A percentile compares a stretch with the other conserved stretches of the same genome.
Conservation (phyloP, 192 early-diverging fungal genomes). For the Thoreauomyces humboldtii region DNA sequence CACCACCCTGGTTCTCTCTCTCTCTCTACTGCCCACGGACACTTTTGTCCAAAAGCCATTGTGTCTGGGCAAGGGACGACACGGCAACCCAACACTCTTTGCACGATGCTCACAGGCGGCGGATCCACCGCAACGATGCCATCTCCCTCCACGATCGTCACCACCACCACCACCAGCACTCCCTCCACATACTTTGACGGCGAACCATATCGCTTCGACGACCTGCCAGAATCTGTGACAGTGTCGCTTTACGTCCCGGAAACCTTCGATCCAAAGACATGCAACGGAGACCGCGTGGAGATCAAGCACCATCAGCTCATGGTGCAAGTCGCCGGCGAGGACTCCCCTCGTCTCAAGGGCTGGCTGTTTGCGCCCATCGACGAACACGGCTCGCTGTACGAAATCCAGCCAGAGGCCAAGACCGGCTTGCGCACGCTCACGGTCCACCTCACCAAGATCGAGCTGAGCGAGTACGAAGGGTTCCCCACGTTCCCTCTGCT, state of each 20-base stretch:
- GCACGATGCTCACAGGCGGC: too few species aligned
- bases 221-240: conserved; percentile 1
- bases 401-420: conserved; percentile 8
- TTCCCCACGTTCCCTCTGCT: conserved; percentile 12
- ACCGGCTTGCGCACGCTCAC: conserved; percentile 14
- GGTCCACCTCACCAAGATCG: conserved; percentile 25
- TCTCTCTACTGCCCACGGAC: too few species aligned
- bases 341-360: conserved; percentile 15
- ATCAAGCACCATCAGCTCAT: conserved; percentile 7
- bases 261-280: conserved; percentile 5
- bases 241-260: conserved; percentile 10
- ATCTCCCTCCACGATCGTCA: too few species aligned
- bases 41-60: too few species aligned
- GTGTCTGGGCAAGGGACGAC: too few species aligned
- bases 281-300: conserved; percentile 19
- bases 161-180: not conserved
- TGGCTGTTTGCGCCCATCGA: conserved; percentile 32
- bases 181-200: conserved; percentile 12
- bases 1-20: too few species aligned
- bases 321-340: conserved; percentile 12
- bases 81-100: too few species aligned
- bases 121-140: too few species aligned
- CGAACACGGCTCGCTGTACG: conserved; percentile 17
- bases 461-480: not conserved
- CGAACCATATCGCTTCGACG: conserved; percentile 15